These are phyloP conservation scores for Teunomyces stri DNA, from an alignment of 805 yeast species.

Conservation along the genomic window DNA sequence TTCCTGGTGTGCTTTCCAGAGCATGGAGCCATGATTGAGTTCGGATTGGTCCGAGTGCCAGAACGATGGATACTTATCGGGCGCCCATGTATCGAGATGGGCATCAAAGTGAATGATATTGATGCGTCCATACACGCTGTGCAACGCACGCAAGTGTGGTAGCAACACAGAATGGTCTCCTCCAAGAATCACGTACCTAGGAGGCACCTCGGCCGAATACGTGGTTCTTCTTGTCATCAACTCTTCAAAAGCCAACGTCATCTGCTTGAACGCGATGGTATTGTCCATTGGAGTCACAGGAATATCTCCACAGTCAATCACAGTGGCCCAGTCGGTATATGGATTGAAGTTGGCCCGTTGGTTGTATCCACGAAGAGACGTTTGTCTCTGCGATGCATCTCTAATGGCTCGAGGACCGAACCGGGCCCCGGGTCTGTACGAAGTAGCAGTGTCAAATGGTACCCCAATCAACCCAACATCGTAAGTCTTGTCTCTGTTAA, in stretches of 20 bases:
- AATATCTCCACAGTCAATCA: constrained; percentile 57
- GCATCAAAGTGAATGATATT: constrained; percentile 83
- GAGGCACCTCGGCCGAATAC: constrained; percentile 33
- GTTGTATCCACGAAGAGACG: constrained; percentile 66
- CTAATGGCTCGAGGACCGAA: constrained; percentile 78
- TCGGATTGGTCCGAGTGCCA: constrained; percentile 58
- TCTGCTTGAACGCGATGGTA: constrained; percentile 49
- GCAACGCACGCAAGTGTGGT: constrained; percentile 67
- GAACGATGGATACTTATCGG: constrained; percentile 63
- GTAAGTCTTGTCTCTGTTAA: constrained; percentile 44
- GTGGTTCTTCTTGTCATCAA: constrained; percentile 45
- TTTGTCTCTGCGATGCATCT: constrained; percentile 69
- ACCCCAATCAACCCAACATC: constrained; percentile 77
- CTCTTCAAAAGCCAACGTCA: constrained; percentile 53
- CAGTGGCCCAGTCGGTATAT: constrained; percentile 46
- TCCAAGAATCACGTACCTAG: constrained; percentile 70
- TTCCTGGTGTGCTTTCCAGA: constrained; percentile 76
- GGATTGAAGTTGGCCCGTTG: constrained; percentile 58
- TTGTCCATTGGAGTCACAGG: constrained; percentile 63
- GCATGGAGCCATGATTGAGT: constrained; percentile 82
- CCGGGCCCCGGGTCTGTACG: constrained; percentile 78
- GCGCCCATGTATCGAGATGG: constrained; percentile 81
- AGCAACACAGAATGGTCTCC: constrained; percentile 80
- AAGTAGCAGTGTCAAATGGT: constrained; percentile 80
- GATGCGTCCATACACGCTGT: constrained; percentile 60